Evolutionary conservation across 2,329 filamentous ascomycete species (phyloP).

Genomic region (Hypomyces perniciosus): DNA sequence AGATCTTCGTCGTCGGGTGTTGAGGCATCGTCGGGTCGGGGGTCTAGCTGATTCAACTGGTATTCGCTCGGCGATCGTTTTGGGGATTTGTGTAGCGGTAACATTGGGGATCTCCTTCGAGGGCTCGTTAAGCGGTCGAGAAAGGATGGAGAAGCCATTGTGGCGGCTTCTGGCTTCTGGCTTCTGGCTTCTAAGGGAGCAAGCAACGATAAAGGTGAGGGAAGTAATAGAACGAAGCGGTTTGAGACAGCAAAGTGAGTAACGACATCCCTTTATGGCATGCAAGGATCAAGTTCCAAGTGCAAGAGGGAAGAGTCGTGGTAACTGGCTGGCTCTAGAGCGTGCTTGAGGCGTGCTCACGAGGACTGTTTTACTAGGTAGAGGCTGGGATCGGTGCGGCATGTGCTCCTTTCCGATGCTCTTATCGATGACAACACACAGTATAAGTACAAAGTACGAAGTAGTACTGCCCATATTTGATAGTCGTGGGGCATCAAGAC

Average conservation of each 20-base stretch:
- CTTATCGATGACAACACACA: constrained; percentile 3
- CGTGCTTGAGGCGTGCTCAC: constrained; percentile 6
- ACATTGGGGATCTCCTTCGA: constrained; percentile 19
- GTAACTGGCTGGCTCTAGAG: background rate
- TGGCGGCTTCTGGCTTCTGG: background rate
- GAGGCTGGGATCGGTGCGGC: constrained; percentile 1
- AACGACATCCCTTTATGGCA: background rate
- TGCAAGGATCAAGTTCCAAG: background rate
- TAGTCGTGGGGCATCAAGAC: too few species aligned
- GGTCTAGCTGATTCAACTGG: constrained; percentile 34
- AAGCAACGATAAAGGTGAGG: background rate
- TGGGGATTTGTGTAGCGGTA: constrained; percentile 22
- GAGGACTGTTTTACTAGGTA: constrained; percentile 2
- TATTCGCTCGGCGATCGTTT: constrained; percentile 28
- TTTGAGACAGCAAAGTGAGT: background rate
- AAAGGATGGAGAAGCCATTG: constrained; percentile 25
- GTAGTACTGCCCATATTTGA: too few species aligned
- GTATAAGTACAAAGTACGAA: background rate
- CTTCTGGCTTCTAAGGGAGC: background rate
- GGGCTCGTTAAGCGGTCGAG: constrained; percentile 23
- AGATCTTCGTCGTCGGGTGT: constrained; percentile 19
- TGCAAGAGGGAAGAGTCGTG: background rate
- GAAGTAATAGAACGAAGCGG: background rate
- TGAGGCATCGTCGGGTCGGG: constrained; percentile 26
- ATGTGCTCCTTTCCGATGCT: constrained; percentile 4